Evolutionary conservation across 371 early-diverging fungal genomes (phyloP).

Genomic region (Batkoa obscura): DNA sequence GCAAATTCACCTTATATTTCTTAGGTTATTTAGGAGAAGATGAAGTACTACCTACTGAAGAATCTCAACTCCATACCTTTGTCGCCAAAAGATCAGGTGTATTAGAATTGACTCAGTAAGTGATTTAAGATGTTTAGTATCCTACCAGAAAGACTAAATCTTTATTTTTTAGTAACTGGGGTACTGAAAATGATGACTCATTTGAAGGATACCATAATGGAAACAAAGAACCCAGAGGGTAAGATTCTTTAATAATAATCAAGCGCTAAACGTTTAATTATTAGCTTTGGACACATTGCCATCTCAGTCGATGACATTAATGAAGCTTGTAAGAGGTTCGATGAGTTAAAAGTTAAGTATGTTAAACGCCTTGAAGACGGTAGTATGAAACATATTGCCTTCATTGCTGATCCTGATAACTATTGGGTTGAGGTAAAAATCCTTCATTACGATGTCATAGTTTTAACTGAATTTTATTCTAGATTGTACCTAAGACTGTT

Average conservation of each 20-base stretch:
- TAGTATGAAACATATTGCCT: conserved; percentile 66
- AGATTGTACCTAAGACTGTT: not conserved
- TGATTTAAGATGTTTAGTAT: not conserved
- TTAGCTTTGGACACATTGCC: conserved; percentile 69
- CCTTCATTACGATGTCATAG: not conserved
- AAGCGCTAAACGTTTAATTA: not conserved
- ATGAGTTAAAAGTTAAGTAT: conserved; percentile 42
- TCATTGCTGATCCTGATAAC: conserved; percentile 71
- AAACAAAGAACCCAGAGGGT: conserved; percentile 36
- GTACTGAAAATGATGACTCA: conserved; percentile 49
- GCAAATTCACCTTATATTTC: conserved; percentile 65
- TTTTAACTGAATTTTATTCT: not conserved
- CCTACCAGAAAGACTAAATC: too few relatives aligned
- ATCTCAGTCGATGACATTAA: conserved; percentile 61
- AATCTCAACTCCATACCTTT: conserved; percentile 29
- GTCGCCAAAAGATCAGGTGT: conserved; percentile 48
- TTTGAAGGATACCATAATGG: conserved; percentile 50
- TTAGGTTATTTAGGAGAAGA: conserved; percentile 44
- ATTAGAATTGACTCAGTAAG: conserved; percentile 67
- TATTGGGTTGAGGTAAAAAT: conserved; percentile 49
- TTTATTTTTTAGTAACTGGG: conserved; percentile 41
- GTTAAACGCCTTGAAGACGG: conserved; percentile 60
- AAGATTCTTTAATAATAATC: not conserved
- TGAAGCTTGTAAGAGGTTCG: conserved; percentile 45
- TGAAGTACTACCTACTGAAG: conserved; percentile 14